Conservation (phyloP, 75 land plant genomes). For the Sequoia sempervirens region DNA sequence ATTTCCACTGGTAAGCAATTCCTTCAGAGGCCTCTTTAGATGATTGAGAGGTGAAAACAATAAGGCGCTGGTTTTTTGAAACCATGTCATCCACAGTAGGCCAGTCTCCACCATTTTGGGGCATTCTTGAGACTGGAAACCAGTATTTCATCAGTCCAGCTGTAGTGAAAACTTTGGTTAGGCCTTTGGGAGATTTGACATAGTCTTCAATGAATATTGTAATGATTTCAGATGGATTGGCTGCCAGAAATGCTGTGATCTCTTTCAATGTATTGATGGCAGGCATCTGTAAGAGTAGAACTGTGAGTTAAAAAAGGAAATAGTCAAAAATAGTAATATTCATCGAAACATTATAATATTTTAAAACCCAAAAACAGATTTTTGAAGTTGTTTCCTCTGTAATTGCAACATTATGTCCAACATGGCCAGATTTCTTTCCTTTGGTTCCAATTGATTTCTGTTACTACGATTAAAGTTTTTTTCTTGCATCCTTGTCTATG, state of each 20-base stretch:
- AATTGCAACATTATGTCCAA: background rate
- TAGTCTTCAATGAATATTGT: constrained; percentile 90
- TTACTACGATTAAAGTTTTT: background rate
- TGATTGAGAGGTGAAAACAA: constrained; percentile 67
- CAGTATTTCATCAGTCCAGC: constrained; percentile 70
- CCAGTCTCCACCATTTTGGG: constrained; percentile 72
- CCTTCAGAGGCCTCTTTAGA: constrained; percentile 72
- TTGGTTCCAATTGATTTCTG: background rate
- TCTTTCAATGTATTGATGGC: constrained; percentile 70
- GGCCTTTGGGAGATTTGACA: constrained; percentile 45
- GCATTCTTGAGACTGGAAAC: constrained; percentile 79
- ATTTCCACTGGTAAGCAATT: constrained; percentile 81
- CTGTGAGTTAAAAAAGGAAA: background rate
- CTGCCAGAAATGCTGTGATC: constrained; percentile 45
- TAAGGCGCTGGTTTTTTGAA: constrained; percentile 48
- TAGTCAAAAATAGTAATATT: background rate
- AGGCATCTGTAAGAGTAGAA: constrained; percentile 47
- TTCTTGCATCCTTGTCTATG: background rate
- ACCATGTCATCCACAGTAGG: constrained; percentile 73
- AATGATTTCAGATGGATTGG: constrained; percentile 62
- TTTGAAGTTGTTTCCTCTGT: background rate
- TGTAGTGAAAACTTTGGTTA: constrained; percentile 56
- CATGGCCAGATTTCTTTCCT: background rate
- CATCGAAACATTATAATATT: background rate
- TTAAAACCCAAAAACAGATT: background rate